Conservation (phyloP, 352 stramenopile genomes). For the Nothophytophthora sp. region DNA sequence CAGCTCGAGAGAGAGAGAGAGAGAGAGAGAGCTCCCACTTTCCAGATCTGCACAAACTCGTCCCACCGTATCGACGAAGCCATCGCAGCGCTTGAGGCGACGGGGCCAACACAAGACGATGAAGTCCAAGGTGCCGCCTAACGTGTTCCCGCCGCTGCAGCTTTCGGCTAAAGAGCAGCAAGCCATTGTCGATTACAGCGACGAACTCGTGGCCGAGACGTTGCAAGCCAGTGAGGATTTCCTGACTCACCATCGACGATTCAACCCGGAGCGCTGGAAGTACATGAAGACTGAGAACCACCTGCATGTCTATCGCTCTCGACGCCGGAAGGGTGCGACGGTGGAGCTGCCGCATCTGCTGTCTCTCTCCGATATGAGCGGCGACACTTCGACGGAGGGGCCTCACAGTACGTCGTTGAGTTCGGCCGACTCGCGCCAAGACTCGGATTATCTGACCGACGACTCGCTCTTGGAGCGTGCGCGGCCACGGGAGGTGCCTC, state of each 20-base stretch:
- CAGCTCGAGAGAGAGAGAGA: no score
- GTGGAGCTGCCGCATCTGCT: constrained; percentile 10
- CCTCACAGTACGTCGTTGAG: constrained; percentile 22
- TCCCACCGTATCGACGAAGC: neutral
- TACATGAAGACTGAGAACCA: constrained; percentile 33
- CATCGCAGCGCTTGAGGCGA: neutral
- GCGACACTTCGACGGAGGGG: constrained; percentile 13
- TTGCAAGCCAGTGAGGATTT: constrained; percentile 30
- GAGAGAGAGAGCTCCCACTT: no score
- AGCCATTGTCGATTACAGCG: constrained; percentile 29
- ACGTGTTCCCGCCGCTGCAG: constrained; percentile 23
- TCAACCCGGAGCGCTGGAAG: constrained; percentile 33
- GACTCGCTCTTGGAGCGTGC: constrained; percentile 26
- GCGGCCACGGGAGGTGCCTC: constrained; percentile 18
- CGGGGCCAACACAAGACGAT: neutral
- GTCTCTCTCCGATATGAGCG: constrained; percentile 16
- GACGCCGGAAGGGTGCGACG: constrained; percentile 20
- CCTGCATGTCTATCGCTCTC: constrained; percentile 34
- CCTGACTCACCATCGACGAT: constrained; percentile 25
- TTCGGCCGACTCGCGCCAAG: constrained; percentile 13
- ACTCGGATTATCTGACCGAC: constrained; percentile 34
- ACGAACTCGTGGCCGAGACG: constrained; percentile 34
- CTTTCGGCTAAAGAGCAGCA: constrained; percentile 18
- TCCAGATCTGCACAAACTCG: no score
- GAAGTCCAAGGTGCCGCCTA: constrained; percentile 25